Evolutionary conservation across 1,284 basidiomycete genomes (phyloP), one percentile per base, ranked within the genome.

Genomic region (Gomphus sp.): DNA sequence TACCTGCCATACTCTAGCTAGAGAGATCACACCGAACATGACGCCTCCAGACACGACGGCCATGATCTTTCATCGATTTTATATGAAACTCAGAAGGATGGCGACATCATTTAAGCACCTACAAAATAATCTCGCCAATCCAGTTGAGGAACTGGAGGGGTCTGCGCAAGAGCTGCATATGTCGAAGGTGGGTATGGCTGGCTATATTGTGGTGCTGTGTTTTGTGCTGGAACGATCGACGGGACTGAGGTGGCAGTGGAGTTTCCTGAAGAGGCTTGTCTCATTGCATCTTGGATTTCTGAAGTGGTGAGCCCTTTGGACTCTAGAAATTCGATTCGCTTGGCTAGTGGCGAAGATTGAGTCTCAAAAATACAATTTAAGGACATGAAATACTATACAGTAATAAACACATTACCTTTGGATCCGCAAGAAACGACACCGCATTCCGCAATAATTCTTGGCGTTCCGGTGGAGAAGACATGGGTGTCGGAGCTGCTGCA

Each of bases 81-180:
- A 36, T 28, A 41, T 36, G 31, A 47, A 12, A 47, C 7, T 12
- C 45, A 47, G 45, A 34, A 31, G 7, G 25, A 22, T 22, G 9
- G 0, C 18, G 33, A 41, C 31, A 44, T 11, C 39, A 52, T 41
- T 33, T 5, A 16, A 43, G 25, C 16, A 73, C 90, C 71, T 68
- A 93, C 93, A 71, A 97, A 98, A 70, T 95, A 91, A 72, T 98
- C 94, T 61, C 93, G 78, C 94, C 94, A 98, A 71, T 97, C 94
- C 77, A 85, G 67, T 60, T 77, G 78, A 18, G 81, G 83, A 39
- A 70, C 62, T 37, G 71, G 68, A 56, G 75, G 70, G 28, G 68
- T 74, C 61, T 73, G 71, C 11, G 69, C 68, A 52, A 62, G 57
- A 33, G 71, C 60, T 44, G 71, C 63, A 66, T 80, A 81, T 1